A percentile compares a stretch with the other conserved stretches of the same genome.
phyloP scores from a whole-genome alignment of 768 basidiomycete genomes.

The Leccinum disarticulatum region DNA sequence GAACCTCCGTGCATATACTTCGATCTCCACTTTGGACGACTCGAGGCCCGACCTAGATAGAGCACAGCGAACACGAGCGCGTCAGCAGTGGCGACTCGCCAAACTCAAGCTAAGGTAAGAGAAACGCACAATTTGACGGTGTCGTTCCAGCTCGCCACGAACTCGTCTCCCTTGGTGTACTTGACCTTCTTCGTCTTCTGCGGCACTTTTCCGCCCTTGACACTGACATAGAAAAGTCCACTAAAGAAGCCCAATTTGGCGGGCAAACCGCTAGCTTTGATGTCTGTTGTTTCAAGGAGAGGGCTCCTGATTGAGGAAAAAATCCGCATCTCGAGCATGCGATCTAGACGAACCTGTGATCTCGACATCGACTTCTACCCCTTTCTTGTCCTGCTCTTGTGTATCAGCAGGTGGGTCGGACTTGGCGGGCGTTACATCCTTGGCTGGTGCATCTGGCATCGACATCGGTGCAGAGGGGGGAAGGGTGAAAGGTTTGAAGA shows the following conservation, averaged over 20 bases:
- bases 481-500: background rate
- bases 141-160: slow-evolving; percentile 31
- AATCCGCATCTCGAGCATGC: no score
- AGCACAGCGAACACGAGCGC: background rate
- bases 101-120: background rate
- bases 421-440: background rate
- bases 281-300: slow-evolving; percentile 17
- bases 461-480: slow-evolving; percentile 14
- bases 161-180: slow-evolving; percentile 27
- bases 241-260: slow-evolving; percentile 32
- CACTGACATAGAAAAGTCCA: slow-evolving; percentile 28
- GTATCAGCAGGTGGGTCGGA: background rate
- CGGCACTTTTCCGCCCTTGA: slow-evolving; percentile 30
- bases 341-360: slow-evolving; percentile 24
- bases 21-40: slow-evolving; percentile 35
- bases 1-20: slow-evolving; percentile 33
- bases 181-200: slow-evolving; percentile 29
- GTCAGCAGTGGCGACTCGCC: background rate
- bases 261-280: slow-evolving; percentile 36
- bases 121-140: slow-evolving; percentile 27
- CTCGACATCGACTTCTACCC: slow-evolving; percentile 25
- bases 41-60: slow-evolving; percentile 28
- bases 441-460: slow-evolving; percentile 7
- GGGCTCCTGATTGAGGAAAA: background rate
- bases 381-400: slow-evolving; percentile 4